phyloP scores from a whole-genome alignment of 345 rosid species.

The Eucalyptus lansdowneana region DNA sequence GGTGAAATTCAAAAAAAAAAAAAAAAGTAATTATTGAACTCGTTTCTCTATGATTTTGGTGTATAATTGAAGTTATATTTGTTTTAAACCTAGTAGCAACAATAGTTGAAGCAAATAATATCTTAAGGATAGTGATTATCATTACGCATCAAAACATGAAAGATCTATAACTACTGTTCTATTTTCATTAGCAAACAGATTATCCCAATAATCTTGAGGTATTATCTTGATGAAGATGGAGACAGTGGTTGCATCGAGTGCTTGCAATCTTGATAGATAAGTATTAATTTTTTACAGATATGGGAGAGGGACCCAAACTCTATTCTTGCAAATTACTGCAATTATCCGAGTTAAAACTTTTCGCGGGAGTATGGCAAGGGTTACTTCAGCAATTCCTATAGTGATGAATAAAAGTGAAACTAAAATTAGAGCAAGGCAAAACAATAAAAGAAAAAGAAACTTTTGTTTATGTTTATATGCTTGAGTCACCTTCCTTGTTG shows the following conservation, averaged over 20 bases:
- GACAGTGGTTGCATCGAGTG: neutral
- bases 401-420: too few species aligned
- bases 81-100: neutral
- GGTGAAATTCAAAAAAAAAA: neutral
- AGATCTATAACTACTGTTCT: neutral
- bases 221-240: neutral
- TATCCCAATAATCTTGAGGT: neutral
- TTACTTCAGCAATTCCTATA: too few species aligned
- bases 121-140: neutral
- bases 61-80: neutral
- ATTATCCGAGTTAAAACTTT: too few species aligned
- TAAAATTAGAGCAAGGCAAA: too few species aligned
- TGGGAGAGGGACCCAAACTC: too few species aligned
- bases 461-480: neutral
- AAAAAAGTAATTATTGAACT: neutral
- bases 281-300: too few species aligned
- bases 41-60: too few species aligned
- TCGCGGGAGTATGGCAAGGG: too few species aligned
- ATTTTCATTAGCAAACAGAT: neutral
- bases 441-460: too few species aligned
- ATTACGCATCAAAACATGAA: neutral
- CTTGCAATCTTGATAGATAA: neutral
- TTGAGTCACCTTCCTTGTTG: neutral
- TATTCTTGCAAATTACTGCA: too few species aligned
- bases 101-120: too few species aligned